A percentile compares a stretch with the other conserved stretches of the same genome.
These are phyloP conservation scores for Gossypium thurberi DNA, from an alignment of 345 rosid genomes.

Conservation along the genomic window DNA sequence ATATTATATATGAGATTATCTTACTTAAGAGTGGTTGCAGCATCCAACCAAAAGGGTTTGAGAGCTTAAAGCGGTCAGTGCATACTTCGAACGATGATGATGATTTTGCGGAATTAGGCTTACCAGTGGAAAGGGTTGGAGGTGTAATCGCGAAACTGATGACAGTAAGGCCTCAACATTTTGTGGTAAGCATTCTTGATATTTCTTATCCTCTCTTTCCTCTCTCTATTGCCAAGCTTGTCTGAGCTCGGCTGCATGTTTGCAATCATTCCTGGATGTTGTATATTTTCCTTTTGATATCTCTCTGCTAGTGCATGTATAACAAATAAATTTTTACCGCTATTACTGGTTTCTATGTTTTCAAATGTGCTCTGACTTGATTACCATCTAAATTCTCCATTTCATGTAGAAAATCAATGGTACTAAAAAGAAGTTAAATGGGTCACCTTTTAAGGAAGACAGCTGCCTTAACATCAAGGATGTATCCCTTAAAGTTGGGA, in stretches of 20 bases:
- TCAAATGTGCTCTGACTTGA: conserved; percentile 8
- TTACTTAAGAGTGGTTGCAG: conserved; percentile 5
- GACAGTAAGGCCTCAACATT: conserved; percentile 16
- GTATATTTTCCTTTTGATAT: conserved; percentile 1
- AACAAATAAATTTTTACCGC: background rate
- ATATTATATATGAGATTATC: background rate
- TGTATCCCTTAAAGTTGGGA: background rate
- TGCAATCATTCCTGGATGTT: background rate
- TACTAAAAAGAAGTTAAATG: conserved; percentile 4
- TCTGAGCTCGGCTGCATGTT: background rate
- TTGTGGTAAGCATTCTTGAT: conserved; percentile 6
- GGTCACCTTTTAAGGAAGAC: background rate
- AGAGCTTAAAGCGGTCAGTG: conserved; percentile 11
- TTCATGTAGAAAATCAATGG: conserved; percentile 6
- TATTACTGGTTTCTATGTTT: background rate
- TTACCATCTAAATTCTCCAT: background rate
- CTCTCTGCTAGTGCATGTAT: background rate
- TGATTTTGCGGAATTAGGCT: conserved; percentile 22
- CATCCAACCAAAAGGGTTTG: conserved; percentile 10
- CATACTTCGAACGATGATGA: conserved; percentile 3
- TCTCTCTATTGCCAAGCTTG: background rate
- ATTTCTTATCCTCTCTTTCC: background rate
- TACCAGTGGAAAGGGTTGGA: conserved; percentile 7
- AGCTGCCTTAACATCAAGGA: background rate
- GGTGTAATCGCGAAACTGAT: conserved; percentile 10